Evolutionary conservation across 768 basidiomycete genomes (phyloP).

Genomic region (Peribolospora baueri): DNA sequence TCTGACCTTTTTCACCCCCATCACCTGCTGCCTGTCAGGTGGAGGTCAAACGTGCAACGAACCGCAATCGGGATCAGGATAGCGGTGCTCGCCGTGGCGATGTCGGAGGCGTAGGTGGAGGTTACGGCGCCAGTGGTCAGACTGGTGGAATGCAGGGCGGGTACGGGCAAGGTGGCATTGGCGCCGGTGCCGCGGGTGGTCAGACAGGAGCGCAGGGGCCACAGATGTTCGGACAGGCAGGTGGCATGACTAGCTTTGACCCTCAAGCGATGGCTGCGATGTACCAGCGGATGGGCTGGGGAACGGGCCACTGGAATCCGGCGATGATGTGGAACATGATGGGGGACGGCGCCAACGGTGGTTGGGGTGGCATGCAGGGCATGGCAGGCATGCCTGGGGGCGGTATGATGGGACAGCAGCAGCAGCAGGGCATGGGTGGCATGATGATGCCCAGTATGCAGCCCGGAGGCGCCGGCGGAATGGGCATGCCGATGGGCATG

Average conservation of each 20-base stretch:
- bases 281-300: conserved; percentile 64
- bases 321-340: conserved; percentile 18
- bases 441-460: conserved; percentile 7
- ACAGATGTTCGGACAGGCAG: neutral
- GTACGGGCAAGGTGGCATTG: conserved; percentile 1
- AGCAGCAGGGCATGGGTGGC: conserved; percentile 1
- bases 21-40: conserved; percentile 31
- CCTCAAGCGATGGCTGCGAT: conserved; percentile 75
- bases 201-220: neutral
- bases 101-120: conserved; percentile 12
- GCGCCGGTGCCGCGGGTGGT: neutral
- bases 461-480: conserved; percentile 8
- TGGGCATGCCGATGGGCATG: conserved; percentile 6
- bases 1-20: neutral
- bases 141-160: neutral
- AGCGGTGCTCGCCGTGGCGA: conserved; percentile 29
- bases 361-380: conserved; percentile 17
- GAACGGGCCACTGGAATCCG: conserved; percentile 16
- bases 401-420: conserved; percentile 5
- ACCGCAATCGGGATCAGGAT: conserved; percentile 36
- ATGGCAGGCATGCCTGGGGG: conserved; percentile 20
- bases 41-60: conserved; percentile 66
- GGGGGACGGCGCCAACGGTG: conserved; percentile 9
- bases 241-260: conserved; percentile 32
- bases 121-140: neutral